Conservation (phyloP, 371 early-diverging fungal species). For the Syncephalastrum monosporum region DNA sequence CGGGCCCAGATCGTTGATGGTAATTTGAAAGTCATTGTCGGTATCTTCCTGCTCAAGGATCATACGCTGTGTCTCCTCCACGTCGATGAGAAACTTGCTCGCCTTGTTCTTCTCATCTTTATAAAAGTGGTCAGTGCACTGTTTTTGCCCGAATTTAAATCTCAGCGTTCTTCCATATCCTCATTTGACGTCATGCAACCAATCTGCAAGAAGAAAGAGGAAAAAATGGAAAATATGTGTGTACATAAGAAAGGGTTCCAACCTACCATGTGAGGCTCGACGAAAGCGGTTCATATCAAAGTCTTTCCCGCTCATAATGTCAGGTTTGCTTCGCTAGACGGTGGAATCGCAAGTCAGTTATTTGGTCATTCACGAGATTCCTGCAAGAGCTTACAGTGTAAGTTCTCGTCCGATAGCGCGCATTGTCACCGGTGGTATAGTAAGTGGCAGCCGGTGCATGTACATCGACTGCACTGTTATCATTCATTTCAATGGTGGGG, state of each 20-base stretch:
- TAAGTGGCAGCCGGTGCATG: slow-evolving; percentile 34
- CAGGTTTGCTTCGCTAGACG: slow-evolving; percentile 1
- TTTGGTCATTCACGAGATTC: too few species aligned
- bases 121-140: neutral
- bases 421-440: slow-evolving; percentile 29
- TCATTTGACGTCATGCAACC: slow-evolving; percentile 15
- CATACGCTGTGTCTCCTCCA: slow-evolving; percentile 69
- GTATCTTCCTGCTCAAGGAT: slow-evolving; percentile 91
- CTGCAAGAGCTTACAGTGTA: slow-evolving; percentile 15
- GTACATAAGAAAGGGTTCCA: too few species aligned
- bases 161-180: neutral
- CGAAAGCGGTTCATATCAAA: slow-evolving; percentile 9
- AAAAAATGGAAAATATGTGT: too few species aligned
- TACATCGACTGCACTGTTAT: slow-evolving; percentile 15
- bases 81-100: slow-evolving; percentile 77
- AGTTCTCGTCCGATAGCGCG: slow-evolving; percentile 23
- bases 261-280: slow-evolving; percentile 44
- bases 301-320: neutral
- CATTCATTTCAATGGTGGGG: too few species aligned
- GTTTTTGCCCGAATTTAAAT: neutral
- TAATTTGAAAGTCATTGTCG: slow-evolving; percentile 89
- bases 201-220: too few species aligned
- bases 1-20: slow-evolving; percentile 86
- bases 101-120: slow-evolving; percentile 69
- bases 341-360: neutral